Evolutionary conservation across 1,139 yeast genomes (phyloP), one percentile per base, ranked within the genome.

Genomic region (Blastobotrys aristatus): DNA sequence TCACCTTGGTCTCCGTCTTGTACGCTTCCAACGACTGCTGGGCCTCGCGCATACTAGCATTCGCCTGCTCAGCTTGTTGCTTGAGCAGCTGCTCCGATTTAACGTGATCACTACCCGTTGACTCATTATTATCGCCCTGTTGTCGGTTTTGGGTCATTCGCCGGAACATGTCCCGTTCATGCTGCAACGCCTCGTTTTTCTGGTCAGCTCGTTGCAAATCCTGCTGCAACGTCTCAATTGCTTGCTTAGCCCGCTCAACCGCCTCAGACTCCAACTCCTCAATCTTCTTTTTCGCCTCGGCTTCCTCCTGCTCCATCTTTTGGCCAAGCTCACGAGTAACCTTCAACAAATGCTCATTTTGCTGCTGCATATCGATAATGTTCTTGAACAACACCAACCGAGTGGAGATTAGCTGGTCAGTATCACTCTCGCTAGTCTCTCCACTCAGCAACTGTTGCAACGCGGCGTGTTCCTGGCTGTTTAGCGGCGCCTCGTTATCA

Each of bases 171-270:
- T 86, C 94, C 50, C 87, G 72, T 60, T 84, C 92, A 50, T 78
- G 74, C 2, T 73, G 67, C 4, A 77, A 74, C 1, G 86, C 76
- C 6, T 72, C 76, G 40, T 77, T 65, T 55, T 75, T 79, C 3
- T 73, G 62, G 50, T 75, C 75, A 18, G 78, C 59, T 32, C 75
- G 69, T 24, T 74, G 73, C 38, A 85, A 67, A 54, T 84, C 85
- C 10, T 79, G 76, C 61, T 85, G 82, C 47, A 90, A 69, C 2
- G 80, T 74, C 32, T 77, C 64, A 39, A 90, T 84, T 0, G 95
- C 92, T 41, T 81, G 81, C 51, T 80, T 80, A 2, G 96, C 96
- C 55, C 84, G 94, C 44, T 74, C 75, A 8, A 83, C 72, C 0
- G 84, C 85, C 10, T 73, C 70, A n/a, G 77, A 73, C 58, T 81